Evolutionary conservation across 495 filamentous ascomycete genomes (phyloP).

Genomic region (Hyaloscypha finlandica): DNA sequence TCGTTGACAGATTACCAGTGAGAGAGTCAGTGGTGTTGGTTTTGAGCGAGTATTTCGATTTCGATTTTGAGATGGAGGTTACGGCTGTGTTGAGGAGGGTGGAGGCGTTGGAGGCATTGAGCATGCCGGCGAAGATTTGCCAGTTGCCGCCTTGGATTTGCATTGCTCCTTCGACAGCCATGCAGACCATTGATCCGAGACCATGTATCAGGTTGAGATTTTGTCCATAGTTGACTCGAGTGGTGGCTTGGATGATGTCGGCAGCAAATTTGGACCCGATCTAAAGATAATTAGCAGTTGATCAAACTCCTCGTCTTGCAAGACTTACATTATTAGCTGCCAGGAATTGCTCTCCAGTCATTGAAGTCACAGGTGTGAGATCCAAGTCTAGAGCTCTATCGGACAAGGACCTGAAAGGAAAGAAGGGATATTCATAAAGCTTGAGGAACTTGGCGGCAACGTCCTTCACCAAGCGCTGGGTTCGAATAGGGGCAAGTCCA

Average conservation of each 20-base stretch:
- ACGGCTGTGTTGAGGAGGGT: conserved; percentile 73
- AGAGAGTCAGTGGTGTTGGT: conserved; percentile 27
- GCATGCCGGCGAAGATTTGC: conserved; percentile 88
- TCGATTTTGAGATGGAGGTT: conserved; percentile 49
- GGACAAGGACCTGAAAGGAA: conserved; percentile 80
- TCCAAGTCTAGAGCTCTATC: conserved; percentile 64
- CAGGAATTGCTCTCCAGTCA: conserved; percentile 73
- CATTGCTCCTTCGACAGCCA: conserved; percentile 86
- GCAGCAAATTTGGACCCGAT: conserved; percentile 67
- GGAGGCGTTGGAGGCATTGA: conserved; percentile 60
- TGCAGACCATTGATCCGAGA: conserved; percentile 88
- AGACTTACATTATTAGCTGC: conserved; percentile 56
- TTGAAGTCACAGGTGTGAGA: conserved; percentile 61
- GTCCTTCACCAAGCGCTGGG: conserved; percentile 69
- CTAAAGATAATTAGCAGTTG: conserved; percentile 30
- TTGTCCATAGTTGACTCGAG: conserved; percentile 93
- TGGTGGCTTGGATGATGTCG: conserved; percentile 90
- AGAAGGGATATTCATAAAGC: conserved; percentile 78
- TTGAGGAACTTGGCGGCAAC: conserved; percentile 74
- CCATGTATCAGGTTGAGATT: conserved; percentile 86
- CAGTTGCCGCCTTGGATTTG: conserved; percentile 87
- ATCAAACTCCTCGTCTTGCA: not conserved
- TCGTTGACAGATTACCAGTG: conserved; percentile 19
- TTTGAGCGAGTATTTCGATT: conserved; percentile 53
- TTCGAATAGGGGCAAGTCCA: conserved; percentile 73